Base-by-base conservation (phyloP, 768 basidiomycete genomes). In the Asterophora parasitica region DNA sequence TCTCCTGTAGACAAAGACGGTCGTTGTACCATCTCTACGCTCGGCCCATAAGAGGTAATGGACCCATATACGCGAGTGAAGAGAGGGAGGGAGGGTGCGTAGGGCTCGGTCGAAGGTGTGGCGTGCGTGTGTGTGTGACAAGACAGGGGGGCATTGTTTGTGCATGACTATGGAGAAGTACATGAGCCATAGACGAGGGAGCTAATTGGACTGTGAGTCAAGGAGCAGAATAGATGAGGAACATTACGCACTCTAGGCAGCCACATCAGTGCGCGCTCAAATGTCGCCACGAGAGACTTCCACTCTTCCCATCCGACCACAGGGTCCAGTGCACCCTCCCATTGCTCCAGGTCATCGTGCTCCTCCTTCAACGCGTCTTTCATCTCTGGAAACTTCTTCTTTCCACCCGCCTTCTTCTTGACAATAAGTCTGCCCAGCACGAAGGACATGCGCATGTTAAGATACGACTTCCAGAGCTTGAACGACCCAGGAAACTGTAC, bases 231-330 rank as follows among this genome's bases (percentile, higher is more conserved):
- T 44, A 20, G 31, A 41, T 48, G 2, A 20, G 39, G 26, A 31
- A 40, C 13, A 16, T 10, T 16, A 70, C 82, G 54, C 59, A 92
- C 93, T 64, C 83, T 88, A 46, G 93, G 92, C 42, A 97, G 65
- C 88, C 92, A 98, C 83, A 91, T 91, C 33, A 99, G 70, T 49
- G 91, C 90, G 50, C 96, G 80, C 61, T 99, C 96, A 61, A 92
- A 95, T 0, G 82, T 79, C 7, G 92, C 88, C 13, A 95, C 76
- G 10, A 99, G 77, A 12, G 82, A 69, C 61, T 81, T 91, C 96
- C 96, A 99, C 65, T 99, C 96, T 55, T 90, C 85, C 83, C 86
- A 96, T 4, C 95, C 96, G n/a, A 96, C 76, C 5, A 93, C 73
- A 2, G 85, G 82, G 61, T 98, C 90, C 42, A 98, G 67, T 13